Evolutionary conservation across 208 protist species (phyloP).

Genomic region (Balamuthia mandrillaris): DNA sequence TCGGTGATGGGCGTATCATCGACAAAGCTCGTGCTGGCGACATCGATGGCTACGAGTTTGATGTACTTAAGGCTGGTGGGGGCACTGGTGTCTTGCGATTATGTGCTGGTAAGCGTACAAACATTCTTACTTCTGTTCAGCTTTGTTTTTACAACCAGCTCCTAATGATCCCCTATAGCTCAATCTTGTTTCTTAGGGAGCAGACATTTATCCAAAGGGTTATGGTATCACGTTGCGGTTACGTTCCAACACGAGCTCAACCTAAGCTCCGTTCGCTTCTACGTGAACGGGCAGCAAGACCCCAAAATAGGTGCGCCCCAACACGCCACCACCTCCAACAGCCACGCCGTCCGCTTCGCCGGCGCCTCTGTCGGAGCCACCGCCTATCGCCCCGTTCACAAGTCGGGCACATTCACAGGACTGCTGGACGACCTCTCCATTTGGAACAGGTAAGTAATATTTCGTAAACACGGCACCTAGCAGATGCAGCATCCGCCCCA

Average conservation of each 20-base stretch:
- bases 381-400: not conserved
- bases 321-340: not conserved
- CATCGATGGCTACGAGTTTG: constrained; percentile 25
- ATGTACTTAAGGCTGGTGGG: not conserved
- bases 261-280: not conserved
- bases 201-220: not conserved
- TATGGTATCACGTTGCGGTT: constrained; percentile 27
- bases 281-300: not conserved
- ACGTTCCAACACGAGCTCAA: not conserved
- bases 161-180: no score
- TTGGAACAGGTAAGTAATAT: no score
- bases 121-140: not conserved
- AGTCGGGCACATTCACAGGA: not conserved
- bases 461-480: no score
- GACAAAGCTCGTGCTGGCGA: not conserved
- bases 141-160: no score
- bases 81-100: not conserved
- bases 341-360: not conserved
- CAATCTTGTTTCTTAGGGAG: not conserved
- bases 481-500: not conserved
- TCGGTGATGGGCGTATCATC: constrained; percentile 24
- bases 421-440: constrained; percentile 18
- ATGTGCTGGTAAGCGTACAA: not conserved
- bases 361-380: not conserved
- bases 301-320: not conserved